A percentile compares a stretch with the other conserved stretches of the same genome.
These are phyloP conservation scores for Microthyrium microscopicum DNA, from an alignment of 2,329 filamentous ascomycete genomes.

Conservation along the genomic window DNA sequence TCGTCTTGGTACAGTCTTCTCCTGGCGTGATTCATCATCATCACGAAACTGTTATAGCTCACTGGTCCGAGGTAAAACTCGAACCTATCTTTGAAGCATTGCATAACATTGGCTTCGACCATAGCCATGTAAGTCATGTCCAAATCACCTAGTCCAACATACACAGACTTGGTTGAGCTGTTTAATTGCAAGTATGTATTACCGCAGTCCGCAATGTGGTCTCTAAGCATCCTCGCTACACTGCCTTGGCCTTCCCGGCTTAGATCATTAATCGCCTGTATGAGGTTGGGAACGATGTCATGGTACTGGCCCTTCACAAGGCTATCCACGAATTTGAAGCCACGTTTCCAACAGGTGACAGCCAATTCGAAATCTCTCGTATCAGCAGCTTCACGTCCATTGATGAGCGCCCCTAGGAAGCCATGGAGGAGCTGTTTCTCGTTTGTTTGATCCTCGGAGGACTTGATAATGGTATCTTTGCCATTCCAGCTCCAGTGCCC, in stretches of 20 bases:
- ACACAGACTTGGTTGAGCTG: too few relatives aligned
- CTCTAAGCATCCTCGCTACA: not conserved
- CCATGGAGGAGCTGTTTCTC: not conserved
- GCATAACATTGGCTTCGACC: not conserved
- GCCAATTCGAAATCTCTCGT: not conserved
- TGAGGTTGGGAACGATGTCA: conserved; percentile 2
- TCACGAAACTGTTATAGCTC: conserved; percentile 1
- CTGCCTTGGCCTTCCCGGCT: not conserved
- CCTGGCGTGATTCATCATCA: not conserved
- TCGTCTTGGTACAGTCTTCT: not conserved
- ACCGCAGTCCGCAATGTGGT: not conserved
- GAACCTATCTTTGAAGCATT: not conserved
- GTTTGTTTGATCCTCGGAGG: not conserved
- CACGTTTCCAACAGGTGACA: not conserved
- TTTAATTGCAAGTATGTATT: too few relatives aligned
- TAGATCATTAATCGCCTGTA: not conserved
- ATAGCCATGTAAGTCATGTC: not conserved
- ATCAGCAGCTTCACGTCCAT: not conserved
- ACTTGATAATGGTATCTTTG: not conserved
- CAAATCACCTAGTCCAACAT: too few relatives aligned
- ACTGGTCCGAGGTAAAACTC: not conserved
- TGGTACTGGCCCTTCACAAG: not conserved
- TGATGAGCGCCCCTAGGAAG: not conserved
- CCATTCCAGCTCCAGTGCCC: not conserved
- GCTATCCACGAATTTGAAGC: not conserved